Evolutionary conservation across 192 early-diverging fungal species (phyloP).

Genomic region (Lunasporangiospora selenospora): DNA sequence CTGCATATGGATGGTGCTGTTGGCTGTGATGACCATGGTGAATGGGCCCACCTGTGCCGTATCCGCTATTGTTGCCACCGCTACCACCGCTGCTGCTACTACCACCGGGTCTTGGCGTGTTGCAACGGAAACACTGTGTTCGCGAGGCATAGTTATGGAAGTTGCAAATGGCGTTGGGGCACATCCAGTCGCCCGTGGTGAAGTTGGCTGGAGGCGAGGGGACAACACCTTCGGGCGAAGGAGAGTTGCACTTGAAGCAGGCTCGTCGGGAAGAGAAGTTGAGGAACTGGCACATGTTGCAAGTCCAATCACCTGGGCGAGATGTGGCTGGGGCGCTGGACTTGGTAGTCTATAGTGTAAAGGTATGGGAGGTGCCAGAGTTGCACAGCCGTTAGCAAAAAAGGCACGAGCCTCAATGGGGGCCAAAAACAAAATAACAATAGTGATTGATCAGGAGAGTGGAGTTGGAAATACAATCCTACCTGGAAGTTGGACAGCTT

Average conservation of each 20-base stretch:
- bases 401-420: background rate
- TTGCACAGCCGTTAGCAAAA: too few relatives aligned
- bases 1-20: conserved; percentile 41
- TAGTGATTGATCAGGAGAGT: conserved; percentile 2
- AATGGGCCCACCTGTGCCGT: conserved; percentile 23
- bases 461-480: background rate
- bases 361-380: too few relatives aligned
- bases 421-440: background rate
- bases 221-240: conserved; percentile 33
- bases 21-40: conserved; percentile 34
- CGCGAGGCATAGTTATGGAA: conserved; percentile 73
- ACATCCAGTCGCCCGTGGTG: conserved; percentile 70
- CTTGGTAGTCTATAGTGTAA: conserved; percentile 46
- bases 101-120: conserved; percentile 48
- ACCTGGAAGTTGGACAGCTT: conserved; percentile 66
- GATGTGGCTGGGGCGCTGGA: conserved; percentile 23
- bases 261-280: conserved; percentile 71
- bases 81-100: conserved; percentile 5
- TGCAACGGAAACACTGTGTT: conserved; percentile 62
- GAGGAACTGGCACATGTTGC: conserved; percentile 70
- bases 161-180: conserved; percentile 59
- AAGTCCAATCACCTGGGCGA: conserved; percentile 80
- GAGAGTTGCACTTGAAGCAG: conserved; percentile 73
- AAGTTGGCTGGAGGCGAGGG: conserved; percentile 53
- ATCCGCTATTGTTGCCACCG: conserved; percentile 22